These are phyloP conservation scores for Sporobolomyces pararoseus DNA, from an alignment of 768 basidiomycete genomes.

Conservation along the genomic window DNA sequence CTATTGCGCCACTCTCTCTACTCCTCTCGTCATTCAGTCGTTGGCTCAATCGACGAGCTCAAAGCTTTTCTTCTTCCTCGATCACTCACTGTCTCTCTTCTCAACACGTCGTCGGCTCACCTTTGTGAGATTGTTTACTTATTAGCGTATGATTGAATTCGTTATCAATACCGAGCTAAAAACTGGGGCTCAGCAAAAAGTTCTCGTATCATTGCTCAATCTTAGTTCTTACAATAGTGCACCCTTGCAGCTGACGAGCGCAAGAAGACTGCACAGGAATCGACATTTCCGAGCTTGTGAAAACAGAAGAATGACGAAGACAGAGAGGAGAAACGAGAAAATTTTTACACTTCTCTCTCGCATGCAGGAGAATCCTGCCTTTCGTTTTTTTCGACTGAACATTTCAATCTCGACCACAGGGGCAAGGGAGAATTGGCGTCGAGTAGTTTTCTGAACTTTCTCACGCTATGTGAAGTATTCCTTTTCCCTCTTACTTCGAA, in stretches of 20 bases:
- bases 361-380: conserved; percentile 5
- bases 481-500: too few species aligned
- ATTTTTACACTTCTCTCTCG: not conserved
- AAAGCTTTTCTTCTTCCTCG: not conserved
- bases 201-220: not conserved
- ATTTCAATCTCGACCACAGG: conserved; percentile 15
- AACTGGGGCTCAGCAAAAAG: not conserved
- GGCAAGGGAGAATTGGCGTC: too few species aligned
- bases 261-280: too few species aligned
- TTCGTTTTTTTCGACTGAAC: not conserved
- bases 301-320: not conserved
- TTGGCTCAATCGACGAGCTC: not conserved
- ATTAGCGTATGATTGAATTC: too few species aligned
- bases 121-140: too few species aligned
- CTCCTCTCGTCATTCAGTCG: not conserved
- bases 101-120: too few species aligned
- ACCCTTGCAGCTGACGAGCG: too few species aligned
- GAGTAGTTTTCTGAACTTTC: not conserved
- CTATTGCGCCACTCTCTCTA: too few species aligned
- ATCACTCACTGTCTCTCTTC: not conserved
- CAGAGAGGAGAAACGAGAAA: not conserved
- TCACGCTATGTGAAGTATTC: too few species aligned
- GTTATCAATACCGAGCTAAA: not conserved
- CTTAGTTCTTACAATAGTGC: too few species aligned
- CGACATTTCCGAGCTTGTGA: not conserved